Evolutionary conservation across 1,284 basidiomycete species (phyloP).

Genomic region (Puccinia novopanici): DNA sequence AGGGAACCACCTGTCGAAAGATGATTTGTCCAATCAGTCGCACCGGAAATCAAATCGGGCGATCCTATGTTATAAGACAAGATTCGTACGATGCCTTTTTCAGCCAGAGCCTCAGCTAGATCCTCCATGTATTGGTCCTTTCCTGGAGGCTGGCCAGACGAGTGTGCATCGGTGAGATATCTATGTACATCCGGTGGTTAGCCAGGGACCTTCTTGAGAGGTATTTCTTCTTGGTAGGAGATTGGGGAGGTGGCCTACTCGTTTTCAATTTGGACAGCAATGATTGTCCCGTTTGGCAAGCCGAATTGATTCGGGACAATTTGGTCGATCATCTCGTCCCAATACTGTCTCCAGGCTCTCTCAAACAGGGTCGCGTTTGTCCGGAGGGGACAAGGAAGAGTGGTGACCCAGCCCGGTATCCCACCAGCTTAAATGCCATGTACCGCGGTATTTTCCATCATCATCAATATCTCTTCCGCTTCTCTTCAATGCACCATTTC

Average conservation of each 20-base stretch:
- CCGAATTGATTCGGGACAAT: conserved; percentile 34
- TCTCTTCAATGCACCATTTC: too few relatives aligned
- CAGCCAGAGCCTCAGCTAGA: conserved; percentile 66
- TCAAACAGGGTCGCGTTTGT: conserved; percentile 70
- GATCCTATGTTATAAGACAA: neutral
- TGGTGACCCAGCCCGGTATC: conserved; percentile 71
- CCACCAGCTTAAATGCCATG: conserved; percentile 65
- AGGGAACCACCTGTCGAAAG: conserved; percentile 35
- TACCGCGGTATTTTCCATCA: neutral
- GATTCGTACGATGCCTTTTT: conserved; percentile 66
- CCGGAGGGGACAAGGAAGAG: conserved; percentile 68
- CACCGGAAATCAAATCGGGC: neutral
- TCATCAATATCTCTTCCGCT: conserved; percentile 57
- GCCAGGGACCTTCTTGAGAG: too few relatives aligned
- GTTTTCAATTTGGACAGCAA: conserved; percentile 73
- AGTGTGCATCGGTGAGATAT: conserved; percentile 53
- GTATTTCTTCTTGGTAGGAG: too few relatives aligned
- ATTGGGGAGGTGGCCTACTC: conserved; percentile 66
- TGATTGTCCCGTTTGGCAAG: conserved; percentile 68
- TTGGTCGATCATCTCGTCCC: conserved; percentile 59
- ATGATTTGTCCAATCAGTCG: neutral
- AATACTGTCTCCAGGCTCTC: conserved; percentile 71
- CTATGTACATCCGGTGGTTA: conserved; percentile 16
- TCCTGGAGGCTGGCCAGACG: conserved; percentile 55
- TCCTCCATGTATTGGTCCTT: conserved; percentile 70